These are phyloP conservation scores for Globisporangium sylvaticum DNA, from an alignment of 352 stramenopile species.

Conservation along the genomic window DNA sequence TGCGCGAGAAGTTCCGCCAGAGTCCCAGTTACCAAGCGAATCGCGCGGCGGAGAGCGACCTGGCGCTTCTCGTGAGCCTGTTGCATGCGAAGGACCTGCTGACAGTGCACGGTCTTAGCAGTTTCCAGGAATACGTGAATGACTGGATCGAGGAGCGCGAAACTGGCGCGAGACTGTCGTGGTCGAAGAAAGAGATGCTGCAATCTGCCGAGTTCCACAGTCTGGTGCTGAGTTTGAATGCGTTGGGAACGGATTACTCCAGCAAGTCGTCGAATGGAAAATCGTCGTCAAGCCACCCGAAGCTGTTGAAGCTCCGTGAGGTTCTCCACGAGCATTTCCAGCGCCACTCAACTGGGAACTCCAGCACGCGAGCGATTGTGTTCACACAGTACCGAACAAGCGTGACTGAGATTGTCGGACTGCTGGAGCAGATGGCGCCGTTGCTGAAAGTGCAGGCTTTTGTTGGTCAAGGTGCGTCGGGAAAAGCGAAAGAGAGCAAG, in stretches of 20 bases:
- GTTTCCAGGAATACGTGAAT: conserved; percentile 68
- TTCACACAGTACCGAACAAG: conserved; percentile 97
- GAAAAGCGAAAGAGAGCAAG: conserved; percentile 79
- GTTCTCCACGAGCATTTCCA: conserved; percentile 87
- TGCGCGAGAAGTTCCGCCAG: conserved; percentile 66
- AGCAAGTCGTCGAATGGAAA: conserved; percentile 7
- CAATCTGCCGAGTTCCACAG: conserved; percentile 67
- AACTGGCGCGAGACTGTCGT: conserved; percentile 41
- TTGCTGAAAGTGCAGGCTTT: conserved; percentile 91
- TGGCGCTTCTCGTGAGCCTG: conserved; percentile 69
- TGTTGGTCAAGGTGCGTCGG: conserved; percentile 90
- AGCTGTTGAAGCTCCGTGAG: conserved; percentile 89
- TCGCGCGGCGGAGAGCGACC: conserved; percentile 67
- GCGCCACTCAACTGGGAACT: conserved; percentile 53
- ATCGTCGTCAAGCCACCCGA: conserved; percentile 51
- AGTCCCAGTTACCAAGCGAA: conserved; percentile 62
- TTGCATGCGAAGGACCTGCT: conserved; percentile 79
- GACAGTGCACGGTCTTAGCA: conserved; percentile 66
- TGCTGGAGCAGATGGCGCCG: conserved; percentile 59
- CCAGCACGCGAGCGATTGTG: conserved; percentile 94
- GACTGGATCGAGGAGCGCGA: conserved; percentile 54
- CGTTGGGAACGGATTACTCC: conserved; percentile 17
- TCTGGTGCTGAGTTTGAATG: conserved; percentile 44
- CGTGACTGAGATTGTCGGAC: conserved; percentile 91
- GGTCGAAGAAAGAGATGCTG: conserved; percentile 80